Evolutionary conservation across 164 flowering plant species (phyloP).

Genomic region (Chimonanthus salicifolius): DNA sequence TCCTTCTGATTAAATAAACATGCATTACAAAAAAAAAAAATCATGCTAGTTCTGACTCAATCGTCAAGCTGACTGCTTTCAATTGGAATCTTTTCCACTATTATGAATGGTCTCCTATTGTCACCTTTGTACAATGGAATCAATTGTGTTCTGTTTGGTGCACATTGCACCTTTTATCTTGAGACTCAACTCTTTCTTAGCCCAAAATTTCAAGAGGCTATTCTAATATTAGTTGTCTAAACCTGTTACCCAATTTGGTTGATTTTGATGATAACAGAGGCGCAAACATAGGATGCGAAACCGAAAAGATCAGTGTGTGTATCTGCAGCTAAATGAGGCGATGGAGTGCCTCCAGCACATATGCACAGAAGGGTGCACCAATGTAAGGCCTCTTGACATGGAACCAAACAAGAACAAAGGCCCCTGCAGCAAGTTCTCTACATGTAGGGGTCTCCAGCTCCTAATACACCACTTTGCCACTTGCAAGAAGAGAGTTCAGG

Average conservation of each 20-base stretch:
- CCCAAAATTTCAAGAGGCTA: not conserved
- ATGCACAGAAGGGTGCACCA: constrained; percentile 81
- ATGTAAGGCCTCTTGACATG: constrained; percentile 60
- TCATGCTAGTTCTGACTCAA: no score
- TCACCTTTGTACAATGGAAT: no score
- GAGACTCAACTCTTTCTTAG: not conserved
- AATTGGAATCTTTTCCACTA: no score
- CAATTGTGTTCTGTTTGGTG: no score
- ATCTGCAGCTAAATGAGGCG: constrained; percentile 76
- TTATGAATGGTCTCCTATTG: not conserved
- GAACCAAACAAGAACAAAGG: constrained; percentile 29
- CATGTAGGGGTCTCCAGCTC: constrained; percentile 58
- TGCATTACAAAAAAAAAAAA: no score
- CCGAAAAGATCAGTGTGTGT: constrained; percentile 45
- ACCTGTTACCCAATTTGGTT: not conserved
- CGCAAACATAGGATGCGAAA: constrained; percentile 34
- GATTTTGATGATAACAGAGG: constrained; percentile 39
- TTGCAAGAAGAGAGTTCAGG: constrained; percentile 63
- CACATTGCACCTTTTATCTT: not conserved
- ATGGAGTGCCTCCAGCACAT: constrained; percentile 92
- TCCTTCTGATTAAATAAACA: no score
- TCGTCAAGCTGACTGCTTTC: no score
- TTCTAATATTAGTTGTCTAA: not conserved
- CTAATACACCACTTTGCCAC: constrained; percentile 65
- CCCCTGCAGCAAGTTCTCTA: constrained; percentile 59